These are phyloP conservation scores for Clitopilus passeckerianus DNA, from an alignment of 768 basidiomycete species.

Conservation along the genomic window DNA sequence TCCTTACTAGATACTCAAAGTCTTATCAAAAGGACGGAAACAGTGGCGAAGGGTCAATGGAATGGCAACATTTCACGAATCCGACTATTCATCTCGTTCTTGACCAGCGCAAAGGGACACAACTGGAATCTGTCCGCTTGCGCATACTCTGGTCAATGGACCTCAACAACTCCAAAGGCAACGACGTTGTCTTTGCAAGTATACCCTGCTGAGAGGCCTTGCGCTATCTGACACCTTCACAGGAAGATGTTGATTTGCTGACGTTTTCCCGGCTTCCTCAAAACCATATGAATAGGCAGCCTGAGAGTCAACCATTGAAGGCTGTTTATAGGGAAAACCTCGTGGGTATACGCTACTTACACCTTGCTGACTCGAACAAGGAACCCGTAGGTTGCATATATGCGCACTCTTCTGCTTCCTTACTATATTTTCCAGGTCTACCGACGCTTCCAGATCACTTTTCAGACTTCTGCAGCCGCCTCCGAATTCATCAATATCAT, in stretches of 20 bases:
- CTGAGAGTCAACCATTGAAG: conserved; percentile 67
- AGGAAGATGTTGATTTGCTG: conserved; percentile 79
- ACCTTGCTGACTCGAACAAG: conserved; percentile 31
- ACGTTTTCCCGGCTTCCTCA: conserved; percentile 51
- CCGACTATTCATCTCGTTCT: conserved; percentile 59
- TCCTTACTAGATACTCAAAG: conserved; percentile 62
- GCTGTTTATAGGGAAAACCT: conserved; percentile 72
- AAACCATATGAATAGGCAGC: conserved; percentile 21
- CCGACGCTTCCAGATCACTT: conserved; percentile 75
- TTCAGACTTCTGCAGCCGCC: conserved; percentile 43
- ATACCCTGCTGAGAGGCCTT: no score
- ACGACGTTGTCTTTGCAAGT: conserved; percentile 59
- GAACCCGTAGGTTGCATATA: conserved; percentile 9
- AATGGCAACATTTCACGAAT: conserved; percentile 80
- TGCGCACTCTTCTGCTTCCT: conserved; percentile 6
- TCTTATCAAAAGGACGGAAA: conserved; percentile 42
- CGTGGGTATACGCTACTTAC: conserved; percentile 72
- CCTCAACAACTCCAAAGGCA: conserved; percentile 19
- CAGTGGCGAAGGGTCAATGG: conserved; percentile 25
- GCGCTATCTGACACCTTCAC: neutral
- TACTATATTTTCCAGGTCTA: conserved; percentile 41
- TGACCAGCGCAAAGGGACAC: conserved; percentile 50
- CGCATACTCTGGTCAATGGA: conserved; percentile 61
- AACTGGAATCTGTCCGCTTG: conserved; percentile 59
- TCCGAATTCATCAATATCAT: conserved; percentile 58